Base-by-base conservation (phyloP, 306 rosid species). In the Dicorynia guianensis region DNA sequence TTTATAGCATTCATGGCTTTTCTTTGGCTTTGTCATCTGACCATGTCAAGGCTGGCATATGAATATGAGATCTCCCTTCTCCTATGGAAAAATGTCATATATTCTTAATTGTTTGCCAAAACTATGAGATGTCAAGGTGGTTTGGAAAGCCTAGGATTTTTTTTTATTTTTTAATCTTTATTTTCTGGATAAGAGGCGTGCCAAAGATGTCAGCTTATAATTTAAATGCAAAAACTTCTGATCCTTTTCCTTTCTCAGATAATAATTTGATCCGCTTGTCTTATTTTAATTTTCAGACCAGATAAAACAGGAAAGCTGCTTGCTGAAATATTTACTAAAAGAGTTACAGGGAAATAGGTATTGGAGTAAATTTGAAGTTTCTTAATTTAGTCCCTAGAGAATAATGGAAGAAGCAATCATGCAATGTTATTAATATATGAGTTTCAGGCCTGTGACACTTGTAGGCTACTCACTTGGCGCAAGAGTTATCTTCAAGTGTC, bases 331-430 rank as follows among this genome's bases (percentile, higher is more conserved):
- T 63, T 85, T 1, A 55, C 64, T 85, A 76, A 77, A 50, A 8
- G 88, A 88, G 76, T 77, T 79, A 71, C 91, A 87, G 56, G 94
- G 94, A 72, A 85, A 87, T 64, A 85, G 89, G 91, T 89, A 76
- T 47, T 63, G 36, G 70, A 77, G 53, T 39, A 71, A 63, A 47
- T 75, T 76, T 15, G 34, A 39, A 63, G 33, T 76, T 59, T 72
- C 48, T 54, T 13, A 59, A 60, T 66, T 60, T n/a, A 12, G 63
- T 63, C 70, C 46, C 34, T 20, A 46, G 52, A 66, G 57, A 61
- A 36, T 60, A 60, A 50, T 71, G 61, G 18, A 63, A 14, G 50
- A 44, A n/a, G n/a, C n/a, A n/a, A n/a, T n/a, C n/a, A n/a, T 59
- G 72, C 47, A 58, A 48, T 49, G 17, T 33, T 56, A 36, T 55